Percentiles rank a stretch among this genome's conserved stretches.
phyloP scores from a whole-genome alignment of 768 basidiomycete species.

The Russula sp. region DNA sequence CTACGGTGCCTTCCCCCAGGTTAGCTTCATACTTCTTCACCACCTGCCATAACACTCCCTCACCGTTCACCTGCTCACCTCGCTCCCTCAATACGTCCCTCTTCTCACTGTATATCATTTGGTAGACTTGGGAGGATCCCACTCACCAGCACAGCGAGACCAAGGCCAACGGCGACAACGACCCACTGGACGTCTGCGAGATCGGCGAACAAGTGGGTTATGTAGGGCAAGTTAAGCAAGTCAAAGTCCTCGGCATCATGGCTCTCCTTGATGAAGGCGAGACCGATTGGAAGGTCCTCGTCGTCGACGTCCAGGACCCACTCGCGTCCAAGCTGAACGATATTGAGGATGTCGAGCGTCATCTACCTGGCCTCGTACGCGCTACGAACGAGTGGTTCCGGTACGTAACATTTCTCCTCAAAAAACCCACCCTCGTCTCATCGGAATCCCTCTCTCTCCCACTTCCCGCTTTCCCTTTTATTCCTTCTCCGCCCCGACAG shows the following conservation, averaged over 20 bases:
- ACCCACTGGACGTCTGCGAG: slow-evolving; percentile 99
- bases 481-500: slow-evolving; percentile 38
- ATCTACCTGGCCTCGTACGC: slow-evolving; percentile 93
- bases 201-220: slow-evolving; percentile 99
- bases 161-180: slow-evolving; percentile 98
- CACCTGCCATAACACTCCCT: neutral
- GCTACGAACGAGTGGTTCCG: slow-evolving; percentile 99
- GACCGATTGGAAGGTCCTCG: slow-evolving; percentile 99
- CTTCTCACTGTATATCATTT: neutral
- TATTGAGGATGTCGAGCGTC: slow-evolving; percentile 97
- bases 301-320: slow-evolving; percentile 93
- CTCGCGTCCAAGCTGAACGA: slow-evolving; percentile 96
- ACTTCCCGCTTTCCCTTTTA: too few relatives aligned
- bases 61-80: slow-evolving; percentile 8
- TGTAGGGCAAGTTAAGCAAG: slow-evolving; percentile 97
- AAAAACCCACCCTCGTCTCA: neutral
- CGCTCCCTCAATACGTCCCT: too few relatives aligned
- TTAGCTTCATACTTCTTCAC: slow-evolving; percentile 36
- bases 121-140: slow-evolving; percentile 98
- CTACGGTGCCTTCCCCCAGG: slow-evolving; percentile 99
- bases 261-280: slow-evolving; percentile 98
- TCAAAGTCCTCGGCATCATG: slow-evolving; percentile 99
- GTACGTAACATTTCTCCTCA: slow-evolving; percentile 38
- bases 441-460: neutral
- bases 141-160: slow-evolving; percentile 85